A percentile compares a stretch with the other conserved stretches of the same genome.
phyloP scores from a whole-genome alignment of 768 basidiomycete genomes.

The Podaxis sp. region DNA sequence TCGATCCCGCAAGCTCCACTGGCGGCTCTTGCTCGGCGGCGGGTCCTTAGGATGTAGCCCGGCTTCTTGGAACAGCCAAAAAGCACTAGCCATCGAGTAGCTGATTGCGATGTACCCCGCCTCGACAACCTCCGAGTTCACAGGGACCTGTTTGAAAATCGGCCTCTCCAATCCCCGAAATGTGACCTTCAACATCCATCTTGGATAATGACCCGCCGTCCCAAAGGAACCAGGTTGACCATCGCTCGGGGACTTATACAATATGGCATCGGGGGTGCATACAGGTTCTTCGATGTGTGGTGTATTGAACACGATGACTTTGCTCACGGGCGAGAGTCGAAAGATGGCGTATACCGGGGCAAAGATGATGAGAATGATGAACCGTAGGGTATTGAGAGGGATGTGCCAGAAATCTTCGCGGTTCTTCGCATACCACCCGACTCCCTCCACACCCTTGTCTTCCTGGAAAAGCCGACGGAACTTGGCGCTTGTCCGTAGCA shows the following conservation, averaged over 20 bases:
- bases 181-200: constrained; percentile 1
- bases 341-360: not conserved
- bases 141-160: not conserved
- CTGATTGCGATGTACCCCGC: constrained; percentile 1
- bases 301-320: not conserved
- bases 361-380: not conserved
- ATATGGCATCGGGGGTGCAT: not conserved
- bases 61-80: not conserved
- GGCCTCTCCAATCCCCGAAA: not conserved
- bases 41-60: not conserved
- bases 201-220: not conserved
- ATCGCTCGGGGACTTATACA: not conserved
- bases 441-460: not conserved
- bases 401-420: constrained; percentile 1
- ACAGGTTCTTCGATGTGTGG: not conserved
- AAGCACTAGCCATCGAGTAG: not conserved
- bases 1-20: not conserved
- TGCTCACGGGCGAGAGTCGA: not conserved
- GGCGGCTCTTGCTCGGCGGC: not conserved
- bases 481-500: not conserved
- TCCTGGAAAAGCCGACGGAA: constrained; percentile 2
- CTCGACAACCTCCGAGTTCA: not conserved
- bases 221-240: not conserved
- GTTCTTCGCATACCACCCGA: not conserved
- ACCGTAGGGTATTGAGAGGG: not conserved